Evolutionary conservation across 768 basidiomycete genomes (phyloP).

Genomic region (Antrodiella citrinella): DNA sequence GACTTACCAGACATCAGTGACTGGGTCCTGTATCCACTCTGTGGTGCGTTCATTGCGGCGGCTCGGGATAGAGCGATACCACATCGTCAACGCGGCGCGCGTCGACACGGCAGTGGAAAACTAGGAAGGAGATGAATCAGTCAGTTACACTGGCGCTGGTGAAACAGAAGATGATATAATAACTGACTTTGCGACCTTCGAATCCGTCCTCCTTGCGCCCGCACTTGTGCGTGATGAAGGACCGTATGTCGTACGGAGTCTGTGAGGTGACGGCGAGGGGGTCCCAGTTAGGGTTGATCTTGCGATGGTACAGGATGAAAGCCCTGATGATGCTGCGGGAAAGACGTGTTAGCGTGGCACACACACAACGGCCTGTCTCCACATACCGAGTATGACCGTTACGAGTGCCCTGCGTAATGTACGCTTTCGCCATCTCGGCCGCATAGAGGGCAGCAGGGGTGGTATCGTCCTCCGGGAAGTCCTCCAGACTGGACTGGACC

Average conservation of each 20-base stretch:
- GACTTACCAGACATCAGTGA: background rate
- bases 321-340: background rate
- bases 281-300: background rate
- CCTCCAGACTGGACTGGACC: background rate
- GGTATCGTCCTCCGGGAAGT: background rate
- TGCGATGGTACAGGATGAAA: background rate
- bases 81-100: conserved; percentile 1
- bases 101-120: conserved; percentile 1
- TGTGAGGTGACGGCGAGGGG: background rate
- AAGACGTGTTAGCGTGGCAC: background rate
- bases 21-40: background rate
- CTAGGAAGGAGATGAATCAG: background rate
- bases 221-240: conserved; percentile 1
- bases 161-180: background rate
- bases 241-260: background rate
- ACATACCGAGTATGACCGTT: background rate
- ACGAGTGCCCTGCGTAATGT: background rate
- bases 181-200: background rate
- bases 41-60: background rate
- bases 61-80: background rate
- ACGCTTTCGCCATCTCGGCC: background rate
- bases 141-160: background rate
- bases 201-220: conserved; percentile 1
- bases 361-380: background rate
- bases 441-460: background rate